A percentile compares a stretch with the other conserved stretches of the same genome.
phyloP scores from a whole-genome alignment of 2,329 filamentous ascomycete genomes.

The Clarireedia monteithiana region DNA sequence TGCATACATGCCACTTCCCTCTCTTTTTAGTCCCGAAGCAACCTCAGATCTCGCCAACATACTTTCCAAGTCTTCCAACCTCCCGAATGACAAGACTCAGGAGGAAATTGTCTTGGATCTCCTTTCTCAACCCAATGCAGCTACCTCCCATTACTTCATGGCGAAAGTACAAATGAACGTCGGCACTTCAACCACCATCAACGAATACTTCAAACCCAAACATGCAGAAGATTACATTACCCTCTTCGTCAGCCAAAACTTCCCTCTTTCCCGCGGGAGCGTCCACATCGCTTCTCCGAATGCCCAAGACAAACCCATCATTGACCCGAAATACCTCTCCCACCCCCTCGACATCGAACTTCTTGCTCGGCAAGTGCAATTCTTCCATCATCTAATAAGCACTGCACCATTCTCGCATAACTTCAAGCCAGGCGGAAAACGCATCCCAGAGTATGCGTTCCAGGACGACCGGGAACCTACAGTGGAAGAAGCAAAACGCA shows the following conservation, averaged over 20 bases:
- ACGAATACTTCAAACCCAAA: not conserved
- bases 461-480: not conserved
- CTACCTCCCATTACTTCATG: not conserved
- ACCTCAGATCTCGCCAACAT: not conserved
- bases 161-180: not conserved
- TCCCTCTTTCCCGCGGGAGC: constrained; percentile 35
- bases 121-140: not conserved
- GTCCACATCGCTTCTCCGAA: constrained; percentile 34
- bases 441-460: not conserved
- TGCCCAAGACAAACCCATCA: constrained; percentile 12
- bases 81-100: not conserved
- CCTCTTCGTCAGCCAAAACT: constrained; percentile 31
- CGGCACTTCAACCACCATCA: not conserved
- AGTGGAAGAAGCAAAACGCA: not conserved
- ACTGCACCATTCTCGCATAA: not conserved
- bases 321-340: constrained; percentile 36
- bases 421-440: not conserved
- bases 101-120: not conserved
- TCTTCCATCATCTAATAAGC: not conserved
- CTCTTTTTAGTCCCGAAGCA: not conserved
- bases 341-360: not conserved
- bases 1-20: not conserved
- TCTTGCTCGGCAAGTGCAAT: not conserved
- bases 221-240: constrained; percentile 7
- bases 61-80: not conserved